phyloP scores from a whole-genome alignment of 352 stramenopile genomes.

The Hyaloperonospora arabidopsidis region DNA sequence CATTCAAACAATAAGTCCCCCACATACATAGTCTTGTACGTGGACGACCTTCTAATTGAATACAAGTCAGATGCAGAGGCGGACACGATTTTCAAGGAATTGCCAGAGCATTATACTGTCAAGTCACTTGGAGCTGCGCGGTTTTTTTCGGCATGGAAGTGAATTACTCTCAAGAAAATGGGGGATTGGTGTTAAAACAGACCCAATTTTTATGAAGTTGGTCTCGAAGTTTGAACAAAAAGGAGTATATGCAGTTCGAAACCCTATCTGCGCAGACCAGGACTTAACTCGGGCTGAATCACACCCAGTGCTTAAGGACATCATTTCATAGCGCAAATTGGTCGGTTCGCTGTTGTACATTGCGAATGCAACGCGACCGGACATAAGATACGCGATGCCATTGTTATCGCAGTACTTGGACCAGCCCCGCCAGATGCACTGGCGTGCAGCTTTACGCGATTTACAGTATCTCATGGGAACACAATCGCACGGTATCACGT shows the following conservation, averaged over 20 bases:
- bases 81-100: neutral
- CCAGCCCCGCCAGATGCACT: constrained; percentile 13
- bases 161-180: neutral
- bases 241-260: constrained; percentile 1
- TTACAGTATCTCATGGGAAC: constrained; percentile 17
- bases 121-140: constrained; percentile 11
- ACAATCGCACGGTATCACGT: neutral
- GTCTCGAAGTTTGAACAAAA: constrained; percentile 1
- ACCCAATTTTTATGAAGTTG: constrained; percentile 8
- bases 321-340: constrained; percentile 7
- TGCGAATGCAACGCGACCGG: constrained; percentile 14
- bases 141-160: constrained; percentile 14
- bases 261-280: constrained; percentile 6
- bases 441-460: constrained; percentile 1
- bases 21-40: neutral
- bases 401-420: constrained; percentile 14
- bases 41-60: neutral
- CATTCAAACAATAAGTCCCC: neutral
- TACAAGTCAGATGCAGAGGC: neutral
- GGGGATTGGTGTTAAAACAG: constrained; percentile 2
- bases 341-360: constrained; percentile 17
- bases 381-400: constrained; percentile 6
- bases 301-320: neutral
- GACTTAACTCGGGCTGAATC: neutral
- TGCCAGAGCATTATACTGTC: constrained; percentile 5